Evolutionary conservation across 257 asterid genomes (phyloP).

Genomic region (Thymus quinquecostatus): DNA sequence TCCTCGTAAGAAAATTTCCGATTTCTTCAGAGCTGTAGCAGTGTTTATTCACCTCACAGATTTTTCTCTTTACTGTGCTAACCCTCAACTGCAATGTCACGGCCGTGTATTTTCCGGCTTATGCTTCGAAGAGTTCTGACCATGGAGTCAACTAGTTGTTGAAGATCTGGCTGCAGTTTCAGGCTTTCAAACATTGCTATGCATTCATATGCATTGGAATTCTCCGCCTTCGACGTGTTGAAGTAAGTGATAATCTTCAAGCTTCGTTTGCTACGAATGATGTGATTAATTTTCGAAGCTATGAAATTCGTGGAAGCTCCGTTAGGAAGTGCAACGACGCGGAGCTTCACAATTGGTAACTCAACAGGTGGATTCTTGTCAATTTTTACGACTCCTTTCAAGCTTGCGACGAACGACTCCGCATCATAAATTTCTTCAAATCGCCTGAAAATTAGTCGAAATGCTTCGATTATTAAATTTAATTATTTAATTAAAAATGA

Average conservation of each 20-base stretch:
- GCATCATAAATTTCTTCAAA: slow-evolving; percentile 67
- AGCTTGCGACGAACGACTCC: slow-evolving; percentile 47
- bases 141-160: slow-evolving; percentile 47
- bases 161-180: slow-evolving; percentile 45
- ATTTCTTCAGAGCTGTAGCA: slow-evolving; percentile 47
- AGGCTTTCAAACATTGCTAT: slow-evolving; percentile 52
- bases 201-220: slow-evolving; percentile 35
- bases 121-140: slow-evolving; percentile 50
- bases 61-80: slow-evolving; percentile 31
- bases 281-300: slow-evolving; percentile 46
- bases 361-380: slow-evolving; percentile 37
- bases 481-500: not conserved
- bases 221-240: slow-evolving; percentile 31
- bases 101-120: slow-evolving; percentile 46
- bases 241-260: slow-evolving; percentile 45
- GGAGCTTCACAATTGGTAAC: slow-evolving; percentile 28
- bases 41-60: slow-evolving; percentile 26
- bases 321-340: slow-evolving; percentile 42
- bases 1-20: slow-evolving; percentile 42
- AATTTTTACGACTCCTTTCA: slow-evolving; percentile 49
- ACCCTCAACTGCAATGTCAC: slow-evolving; percentile 51
- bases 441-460: slow-evolving; percentile 35
- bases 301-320: slow-evolving; percentile 45
- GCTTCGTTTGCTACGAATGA: slow-evolving; percentile 37
- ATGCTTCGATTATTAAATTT: not conserved